phyloP scores from a whole-genome alignment of 768 basidiomycete species.

The Boletales sp. region DNA sequence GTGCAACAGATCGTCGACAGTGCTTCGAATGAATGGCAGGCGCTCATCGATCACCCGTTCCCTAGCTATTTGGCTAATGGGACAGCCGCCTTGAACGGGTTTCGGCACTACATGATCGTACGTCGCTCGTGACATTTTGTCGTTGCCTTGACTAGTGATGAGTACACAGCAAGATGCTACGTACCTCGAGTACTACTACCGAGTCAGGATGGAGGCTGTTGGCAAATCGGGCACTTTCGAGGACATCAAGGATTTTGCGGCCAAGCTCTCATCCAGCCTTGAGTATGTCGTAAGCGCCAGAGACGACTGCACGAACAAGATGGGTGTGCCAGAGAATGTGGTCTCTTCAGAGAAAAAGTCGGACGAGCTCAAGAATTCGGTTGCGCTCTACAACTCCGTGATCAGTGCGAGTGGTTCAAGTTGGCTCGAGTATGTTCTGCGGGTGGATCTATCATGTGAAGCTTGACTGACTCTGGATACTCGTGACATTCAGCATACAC shows the following conservation, averaged over 20 bases:
- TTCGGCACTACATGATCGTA: constrained; percentile 1
- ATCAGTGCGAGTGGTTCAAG: neutral
- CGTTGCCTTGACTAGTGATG: no score
- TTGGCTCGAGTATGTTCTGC: neutral
- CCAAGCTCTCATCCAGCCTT: neutral
- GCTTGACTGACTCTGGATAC: neutral
- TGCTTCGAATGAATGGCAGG: neutral
- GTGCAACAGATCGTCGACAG: neutral
- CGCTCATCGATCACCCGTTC: neutral
- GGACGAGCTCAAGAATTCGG: neutral
- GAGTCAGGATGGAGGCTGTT: neutral
- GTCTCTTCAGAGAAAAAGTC: neutral
- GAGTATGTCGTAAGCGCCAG: neutral
- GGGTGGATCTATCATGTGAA: neutral
- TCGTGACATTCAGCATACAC: neutral
- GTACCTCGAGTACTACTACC: neutral
- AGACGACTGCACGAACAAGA: neutral
- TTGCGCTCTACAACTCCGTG: neutral
- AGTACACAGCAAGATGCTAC: neutral
- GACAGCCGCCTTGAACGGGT: neutral
- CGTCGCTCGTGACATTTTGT: neutral
- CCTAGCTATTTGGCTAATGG: neutral
- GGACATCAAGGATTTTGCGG: neutral
- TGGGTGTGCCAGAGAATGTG: neutral
- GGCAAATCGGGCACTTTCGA: neutral